These are phyloP conservation scores for Periconia macrospinosa DNA, from an alignment of 2,329 filamentous ascomycete species.

Conservation along the genomic window DNA sequence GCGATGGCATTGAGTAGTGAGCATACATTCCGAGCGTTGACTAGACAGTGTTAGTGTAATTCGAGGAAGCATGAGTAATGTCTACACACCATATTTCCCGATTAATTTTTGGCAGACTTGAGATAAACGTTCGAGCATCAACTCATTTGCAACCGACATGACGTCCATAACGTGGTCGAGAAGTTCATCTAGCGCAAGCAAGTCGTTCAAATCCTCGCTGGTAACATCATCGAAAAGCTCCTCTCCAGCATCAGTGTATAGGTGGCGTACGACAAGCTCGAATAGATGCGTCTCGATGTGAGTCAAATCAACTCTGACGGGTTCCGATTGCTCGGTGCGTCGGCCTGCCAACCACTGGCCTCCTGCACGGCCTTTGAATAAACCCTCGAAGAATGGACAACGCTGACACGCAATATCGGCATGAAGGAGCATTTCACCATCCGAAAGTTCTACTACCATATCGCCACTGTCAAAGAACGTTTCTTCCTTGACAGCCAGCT, in stretches of 20 bases:
- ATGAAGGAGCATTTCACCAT: constrained; percentile 70
- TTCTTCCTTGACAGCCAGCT: constrained; percentile 66
- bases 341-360: constrained; percentile 82
- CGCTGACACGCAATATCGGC: constrained; percentile 77
- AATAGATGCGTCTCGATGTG: constrained; percentile 78
- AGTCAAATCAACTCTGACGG: constrained; percentile 75
- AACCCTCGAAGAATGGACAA: constrained; percentile 87
- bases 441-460: constrained; percentile 75
- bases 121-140: constrained; percentile 90
- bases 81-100: constrained; percentile 68
- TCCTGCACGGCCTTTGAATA: constrained; percentile 85
- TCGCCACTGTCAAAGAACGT: constrained; percentile 80
- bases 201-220: constrained; percentile 56
- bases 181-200: constrained; percentile 70
- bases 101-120: constrained; percentile 86
- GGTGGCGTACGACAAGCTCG: constrained; percentile 72
- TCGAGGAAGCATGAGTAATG: neutral
- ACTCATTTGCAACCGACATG: constrained; percentile 84
- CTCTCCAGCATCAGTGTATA: constrained; percentile 81
- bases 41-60: constrained; percentile 11
- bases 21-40: constrained; percentile 71
- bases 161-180: constrained; percentile 90
- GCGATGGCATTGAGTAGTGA: constrained; percentile 83
- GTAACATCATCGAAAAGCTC: constrained; percentile 81
- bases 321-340: constrained; percentile 53